phyloP scores from a whole-genome alignment of 2,329 filamentous ascomycete genomes.

The Colletotrichum cereale region DNA sequence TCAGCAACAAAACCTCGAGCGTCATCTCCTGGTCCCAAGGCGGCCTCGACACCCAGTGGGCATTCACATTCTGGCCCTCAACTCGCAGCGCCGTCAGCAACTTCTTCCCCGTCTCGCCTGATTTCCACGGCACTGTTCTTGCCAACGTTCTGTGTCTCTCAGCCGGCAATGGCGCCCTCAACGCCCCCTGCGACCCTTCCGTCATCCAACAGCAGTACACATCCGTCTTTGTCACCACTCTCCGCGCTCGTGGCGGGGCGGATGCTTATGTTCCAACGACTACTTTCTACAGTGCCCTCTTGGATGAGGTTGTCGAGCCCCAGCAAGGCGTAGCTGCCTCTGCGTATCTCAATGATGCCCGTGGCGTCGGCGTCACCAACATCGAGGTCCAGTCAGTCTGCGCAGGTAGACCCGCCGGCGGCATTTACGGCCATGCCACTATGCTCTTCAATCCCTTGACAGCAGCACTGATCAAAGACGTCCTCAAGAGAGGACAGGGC shows the following conservation, averaged over 20 bases:
- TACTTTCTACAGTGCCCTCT: slow-evolving; percentile 60
- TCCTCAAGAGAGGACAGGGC: slow-evolving; percentile 14
- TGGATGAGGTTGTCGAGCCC: slow-evolving; percentile 66
- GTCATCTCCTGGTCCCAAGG: slow-evolving; percentile 69
- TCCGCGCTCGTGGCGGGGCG: slow-evolving; percentile 60
- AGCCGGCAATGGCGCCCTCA: slow-evolving; percentile 22
- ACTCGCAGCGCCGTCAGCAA: slow-evolving; percentile 59
- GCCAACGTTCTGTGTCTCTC: slow-evolving; percentile 37
- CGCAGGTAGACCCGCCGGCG: slow-evolving; percentile 53
- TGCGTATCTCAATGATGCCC: slow-evolving; percentile 56
- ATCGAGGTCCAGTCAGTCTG: slow-evolving; percentile 62
- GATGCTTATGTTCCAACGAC: slow-evolving; percentile 68
- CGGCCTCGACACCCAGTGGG: slow-evolving; percentile 67
- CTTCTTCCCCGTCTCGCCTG: slow-evolving; percentile 64
- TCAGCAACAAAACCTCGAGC: slow-evolving; percentile 55
- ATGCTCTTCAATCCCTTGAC: slow-evolving; percentile 52
- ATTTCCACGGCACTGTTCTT: slow-evolving; percentile 55
- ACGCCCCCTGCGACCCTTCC: slow-evolving; percentile 47
- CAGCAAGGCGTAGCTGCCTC: slow-evolving; percentile 61
- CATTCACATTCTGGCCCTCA: slow-evolving; percentile 68
- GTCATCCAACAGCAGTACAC: slow-evolving; percentile 62
- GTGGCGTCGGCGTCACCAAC: slow-evolving; percentile 61
- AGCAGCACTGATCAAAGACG: slow-evolving; percentile 56
- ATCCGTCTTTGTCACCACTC: slow-evolving; percentile 55
- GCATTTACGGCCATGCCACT: slow-evolving; percentile 63